These are phyloP conservation scores for Cardiospermum halicacabum DNA, from an alignment of 345 rosid species.

Conservation along the genomic window DNA sequence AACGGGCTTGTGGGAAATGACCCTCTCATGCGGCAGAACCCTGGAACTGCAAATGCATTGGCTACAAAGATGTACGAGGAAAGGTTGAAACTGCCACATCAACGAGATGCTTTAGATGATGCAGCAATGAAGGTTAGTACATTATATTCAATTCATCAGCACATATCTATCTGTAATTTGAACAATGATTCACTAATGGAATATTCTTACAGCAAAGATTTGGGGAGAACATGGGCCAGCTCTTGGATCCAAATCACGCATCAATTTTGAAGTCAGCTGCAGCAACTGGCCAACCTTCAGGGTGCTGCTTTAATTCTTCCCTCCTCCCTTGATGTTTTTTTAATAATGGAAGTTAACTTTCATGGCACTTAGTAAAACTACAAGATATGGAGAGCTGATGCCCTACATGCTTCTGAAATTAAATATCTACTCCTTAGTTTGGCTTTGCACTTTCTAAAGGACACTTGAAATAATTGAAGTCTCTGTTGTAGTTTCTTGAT, in stretches of 20 bases:
- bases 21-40: constrained; percentile 66
- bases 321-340: constrained; percentile 9
- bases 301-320: constrained; percentile 45
- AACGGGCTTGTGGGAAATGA: constrained; percentile 85
- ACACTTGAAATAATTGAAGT: background rate
- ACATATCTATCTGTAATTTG: background rate
- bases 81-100: constrained; percentile 63
- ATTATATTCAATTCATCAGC: background rate
- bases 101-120: constrained; percentile 88
- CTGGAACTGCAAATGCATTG: constrained; percentile 78
- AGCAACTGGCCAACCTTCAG: constrained; percentile 76
- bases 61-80: constrained; percentile 92
- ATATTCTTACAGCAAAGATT: constrained; percentile 57
- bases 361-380: background rate
- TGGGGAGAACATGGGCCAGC: constrained; percentile 82
- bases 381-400: background rate
- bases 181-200: constrained; percentile 8
- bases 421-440: background rate
- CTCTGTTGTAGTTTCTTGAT: background rate
- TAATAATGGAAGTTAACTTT: background rate
- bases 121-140: constrained; percentile 67
- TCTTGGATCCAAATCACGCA: constrained; percentile 85
- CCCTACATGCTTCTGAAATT: background rate
- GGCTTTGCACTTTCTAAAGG: background rate
- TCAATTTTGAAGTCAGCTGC: constrained; percentile 80